phyloP scores from a whole-genome alignment of 495 filamentous ascomycete species.

The Hypoxylon trugodes region DNA sequence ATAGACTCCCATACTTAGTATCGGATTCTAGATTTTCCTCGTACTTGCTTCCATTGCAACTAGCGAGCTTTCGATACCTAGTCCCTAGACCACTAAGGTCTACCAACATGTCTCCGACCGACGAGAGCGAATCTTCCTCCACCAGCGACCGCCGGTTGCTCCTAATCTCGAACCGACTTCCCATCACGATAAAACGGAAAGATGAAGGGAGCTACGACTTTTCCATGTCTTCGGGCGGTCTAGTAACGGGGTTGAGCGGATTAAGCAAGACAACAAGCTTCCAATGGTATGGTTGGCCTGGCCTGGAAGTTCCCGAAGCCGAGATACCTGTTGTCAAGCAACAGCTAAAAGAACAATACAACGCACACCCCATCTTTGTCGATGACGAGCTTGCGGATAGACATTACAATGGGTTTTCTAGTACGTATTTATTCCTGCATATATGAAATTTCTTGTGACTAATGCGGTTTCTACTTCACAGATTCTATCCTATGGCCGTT shows the following conservation, averaged over 20 bases:
- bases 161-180: slow-evolving; percentile 90
- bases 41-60: background rate
- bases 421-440: slow-evolving; percentile 52
- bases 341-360: slow-evolving; percentile 75
- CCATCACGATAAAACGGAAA: slow-evolving; percentile 91
- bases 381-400: slow-evolving; percentile 80
- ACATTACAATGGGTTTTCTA: slow-evolving; percentile 88
- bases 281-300: slow-evolving; percentile 98
- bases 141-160: slow-evolving; percentile 65
- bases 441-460: background rate
- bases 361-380: slow-evolving; percentile 79
- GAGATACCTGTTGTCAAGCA: slow-evolving; percentile 72
- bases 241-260: slow-evolving; percentile 90
- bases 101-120: slow-evolving; percentile 32
- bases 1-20: background rate
- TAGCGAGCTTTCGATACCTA: background rate
- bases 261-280: slow-evolving; percentile 91
- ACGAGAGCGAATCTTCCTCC: slow-evolving; percentile 33
- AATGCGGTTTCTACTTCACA: slow-evolving; percentile 44
- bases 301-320: slow-evolving; percentile 79
- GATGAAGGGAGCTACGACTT: slow-evolving; percentile 84
- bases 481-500: slow-evolving; percentile 96
- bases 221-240: slow-evolving; percentile 92
- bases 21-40: background rate
- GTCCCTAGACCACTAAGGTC: background rate